Evolutionary conservation across 352 stramenopile genomes (phyloP).

Genomic region (Globisporangium parvum): DNA sequence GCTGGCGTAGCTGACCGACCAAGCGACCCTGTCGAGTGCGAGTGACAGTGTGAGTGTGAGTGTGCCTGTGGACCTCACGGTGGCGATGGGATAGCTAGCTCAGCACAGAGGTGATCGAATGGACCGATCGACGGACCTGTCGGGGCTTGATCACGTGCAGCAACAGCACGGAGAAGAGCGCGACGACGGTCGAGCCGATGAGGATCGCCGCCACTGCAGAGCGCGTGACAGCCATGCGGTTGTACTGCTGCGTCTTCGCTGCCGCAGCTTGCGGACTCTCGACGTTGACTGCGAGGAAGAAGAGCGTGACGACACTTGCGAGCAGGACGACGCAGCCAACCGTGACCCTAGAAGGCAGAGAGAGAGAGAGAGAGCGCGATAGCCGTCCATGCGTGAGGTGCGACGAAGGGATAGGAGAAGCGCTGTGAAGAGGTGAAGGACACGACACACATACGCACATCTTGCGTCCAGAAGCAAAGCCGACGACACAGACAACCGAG

Average conservation of each 20-base stretch:
- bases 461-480: constrained; percentile 16
- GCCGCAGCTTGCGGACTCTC: constrained; percentile 8
- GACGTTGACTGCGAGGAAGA: constrained; percentile 33
- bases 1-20: constrained; percentile 15
- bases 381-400: no score
- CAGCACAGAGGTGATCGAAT: no score
- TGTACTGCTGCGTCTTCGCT: constrained; percentile 23
- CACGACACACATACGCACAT: constrained; percentile 1
- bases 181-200: constrained; percentile 31
- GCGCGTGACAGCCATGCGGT: constrained; percentile 27
- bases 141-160: constrained; percentile 24
- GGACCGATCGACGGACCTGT: constrained; percentile 13
- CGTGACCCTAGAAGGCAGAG: constrained; percentile 15
- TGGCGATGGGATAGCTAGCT: no score
- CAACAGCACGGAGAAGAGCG: constrained; percentile 29
- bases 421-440: background rate
- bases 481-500: constrained; percentile 23
- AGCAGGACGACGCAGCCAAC: constrained; percentile 20
- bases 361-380: no score
- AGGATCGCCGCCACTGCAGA: constrained; percentile 26
- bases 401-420: no score
- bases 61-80: background rate
- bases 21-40: constrained; percentile 19
- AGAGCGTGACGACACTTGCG: constrained; percentile 21
- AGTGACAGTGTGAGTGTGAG: background rate